A percentile compares a stretch with the other conserved stretches of the same genome.
phyloP scores from a whole-genome alignment of 2,329 filamentous ascomycete genomes.

The Sporothrix pseudoabietina region DNA sequence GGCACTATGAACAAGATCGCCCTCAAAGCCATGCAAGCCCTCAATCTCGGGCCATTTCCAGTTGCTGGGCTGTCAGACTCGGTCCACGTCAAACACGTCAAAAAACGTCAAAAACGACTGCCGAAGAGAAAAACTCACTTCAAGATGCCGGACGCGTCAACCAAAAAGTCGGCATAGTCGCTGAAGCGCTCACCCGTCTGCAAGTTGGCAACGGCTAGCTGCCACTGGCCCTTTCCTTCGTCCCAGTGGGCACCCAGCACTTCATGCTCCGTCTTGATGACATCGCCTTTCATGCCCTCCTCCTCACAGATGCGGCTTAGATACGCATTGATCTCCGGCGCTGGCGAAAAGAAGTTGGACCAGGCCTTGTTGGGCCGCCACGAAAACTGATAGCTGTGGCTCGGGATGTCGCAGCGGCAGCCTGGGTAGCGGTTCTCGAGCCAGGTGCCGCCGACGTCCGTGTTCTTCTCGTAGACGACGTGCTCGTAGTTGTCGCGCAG shows the following conservation, averaged over 20 bases:
- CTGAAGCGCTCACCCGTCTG: slow-evolving; percentile 46
- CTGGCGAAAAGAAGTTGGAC: slow-evolving; percentile 59
- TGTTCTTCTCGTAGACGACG: slow-evolving; percentile 59
- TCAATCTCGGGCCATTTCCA: slow-evolving; percentile 57
- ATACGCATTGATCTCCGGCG: slow-evolving; percentile 59
- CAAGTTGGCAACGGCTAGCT: slow-evolving; percentile 46
- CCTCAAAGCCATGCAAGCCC: slow-evolving; percentile 50
- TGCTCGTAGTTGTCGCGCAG: slow-evolving; percentile 47
- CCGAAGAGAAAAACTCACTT: slow-evolving; percentile 47
- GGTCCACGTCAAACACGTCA: too few relatives aligned
- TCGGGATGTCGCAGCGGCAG: slow-evolving; percentile 59
- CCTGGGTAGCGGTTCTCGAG: slow-evolving; percentile 62
- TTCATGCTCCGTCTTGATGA: slow-evolving; percentile 49
- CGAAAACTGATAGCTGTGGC: slow-evolving; percentile 65
- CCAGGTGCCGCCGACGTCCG: slow-evolving; percentile 61
- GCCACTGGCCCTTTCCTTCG: slow-evolving; percentile 48
- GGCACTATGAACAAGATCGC: slow-evolving; percentile 56
- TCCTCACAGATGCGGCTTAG: slow-evolving; percentile 51
- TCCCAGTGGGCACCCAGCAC: slow-evolving; percentile 51
- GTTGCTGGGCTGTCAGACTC: slow-evolving; percentile 42
- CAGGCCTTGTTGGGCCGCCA: slow-evolving; percentile 63
- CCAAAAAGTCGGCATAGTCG: slow-evolving; percentile 52
- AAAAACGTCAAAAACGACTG: too few relatives aligned
- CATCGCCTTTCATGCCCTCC: slow-evolving; percentile 46
- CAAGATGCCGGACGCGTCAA: slow-evolving; percentile 55